Evolutionary conservation across 495 filamentous ascomycete genomes (phyloP), one percentile per base, ranked within the genome.

Genomic region (Daldinia concentrica): DNA sequence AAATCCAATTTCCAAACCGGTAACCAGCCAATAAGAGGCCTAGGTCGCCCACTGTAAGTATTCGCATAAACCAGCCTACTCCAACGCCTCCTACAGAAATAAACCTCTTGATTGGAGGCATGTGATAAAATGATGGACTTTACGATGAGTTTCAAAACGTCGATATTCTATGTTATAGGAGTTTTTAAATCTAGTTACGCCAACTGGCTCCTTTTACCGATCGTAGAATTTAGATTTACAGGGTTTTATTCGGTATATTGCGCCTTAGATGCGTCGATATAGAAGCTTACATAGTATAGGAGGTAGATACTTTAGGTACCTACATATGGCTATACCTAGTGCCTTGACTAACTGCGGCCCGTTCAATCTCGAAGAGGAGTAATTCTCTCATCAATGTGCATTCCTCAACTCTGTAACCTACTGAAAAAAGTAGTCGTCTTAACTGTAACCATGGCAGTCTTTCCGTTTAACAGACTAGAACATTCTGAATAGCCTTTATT

Each of bases 1-100:
- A 61, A 54, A 68, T 6, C 60, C 70, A 73, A 73, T 73, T 73
- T 73, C 70, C 70, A 62, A 34, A 55, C 41, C 50, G 50, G 26
- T 36, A 65, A 1, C 14, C 15, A 30, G n/a, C 70, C 70, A 73
- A 73, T 73, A 0, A 39, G 61, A 64, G 19, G 30, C 15, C 15
- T 0, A 4, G 56, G 6, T 17, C 12, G 45, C n/a, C 30, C 29
- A 39, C 34, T 60, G 34, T 64, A 52, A 51, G 34, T 29, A 30
- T 56, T 68, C 48, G 64, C 70, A 73, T 73, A 39, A 73, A 68
- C 39, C 39, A 68, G 17, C 59, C 56, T 50, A 61, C 62, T 34
- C 61, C 51, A 62, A 51, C 55, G 45, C 30, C 61, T 48, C 22
- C 36, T 29, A 36, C 24, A 64, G 52, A 55, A n/a, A 24, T 54